Evolutionary conservation across 495 filamentous ascomycete species (phyloP), one percentile per base, ranked within the genome.

Genomic region (Penicillium flavigenum): DNA sequence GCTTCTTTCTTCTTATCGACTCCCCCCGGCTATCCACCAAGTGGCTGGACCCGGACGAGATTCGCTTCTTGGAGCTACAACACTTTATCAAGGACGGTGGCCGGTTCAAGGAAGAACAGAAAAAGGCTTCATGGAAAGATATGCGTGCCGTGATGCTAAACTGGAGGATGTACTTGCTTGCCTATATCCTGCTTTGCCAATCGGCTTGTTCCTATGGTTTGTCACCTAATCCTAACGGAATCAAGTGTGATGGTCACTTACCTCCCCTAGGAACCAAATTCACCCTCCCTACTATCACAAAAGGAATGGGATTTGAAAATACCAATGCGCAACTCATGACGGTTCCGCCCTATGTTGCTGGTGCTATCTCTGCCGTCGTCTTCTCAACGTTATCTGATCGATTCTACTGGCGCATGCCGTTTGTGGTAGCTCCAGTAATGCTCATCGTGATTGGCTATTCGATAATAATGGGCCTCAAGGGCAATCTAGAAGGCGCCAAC

Each of bases 1-100:
- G 82, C 26, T 89, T 82, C 72, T 87, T 84, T 41, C 31, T 67
- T 0, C 59, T 72, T 3, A 66, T 72, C 11, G 67, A 72, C 26
- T 60, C 69, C 2, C 69, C 69, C 0, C 10, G 10, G 0, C 24
- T 63, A 2, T 68, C 69, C 1, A 34, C 9, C 1, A 55, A 52
- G 4, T 72, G 67, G 69, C 31, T 72, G 10, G 50, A 56, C 5
- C 41, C 51, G 0, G 67, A 69, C 0, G 66, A 72, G 51, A 68
- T 72, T 11, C 61, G 65, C 2, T 72, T 49, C 45, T 46, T 72
- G 6, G 69, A 70, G 24, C 46, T 72, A 12, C 61, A 62, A 22
- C 45, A 57, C 9, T 69, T 72, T 31, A 70, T 70, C 57, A 70
- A 72, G 34, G 59, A 72, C 39, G 69, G 69, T 2, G 69, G 68